phyloP scores from a whole-genome alignment of 176 grass and related monocot species.

The Musa acuminata region DNA sequence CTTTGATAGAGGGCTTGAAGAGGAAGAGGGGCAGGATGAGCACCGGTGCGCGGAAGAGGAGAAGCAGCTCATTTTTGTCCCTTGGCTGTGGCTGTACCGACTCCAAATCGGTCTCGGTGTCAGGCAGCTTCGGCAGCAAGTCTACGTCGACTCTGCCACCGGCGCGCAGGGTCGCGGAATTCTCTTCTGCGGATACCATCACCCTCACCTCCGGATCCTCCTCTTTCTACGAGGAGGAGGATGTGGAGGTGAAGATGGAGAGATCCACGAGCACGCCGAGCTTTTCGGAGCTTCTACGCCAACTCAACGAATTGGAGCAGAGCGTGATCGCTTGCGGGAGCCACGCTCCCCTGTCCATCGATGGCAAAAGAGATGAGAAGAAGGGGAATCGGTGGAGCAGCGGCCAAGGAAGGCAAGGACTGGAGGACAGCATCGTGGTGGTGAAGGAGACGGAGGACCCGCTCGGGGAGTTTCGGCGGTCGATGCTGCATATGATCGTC shows the following conservation, averaged over 20 bases:
- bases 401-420: constrained; percentile 20
- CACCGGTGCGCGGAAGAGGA: constrained; percentile 2
- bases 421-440: constrained; percentile 56
- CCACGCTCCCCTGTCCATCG: not conserved
- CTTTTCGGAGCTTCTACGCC: constrained; percentile 51
- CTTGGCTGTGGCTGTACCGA: constrained; percentile 9
- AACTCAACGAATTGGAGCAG: constrained; percentile 57
- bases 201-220: not conserved
- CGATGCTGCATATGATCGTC: constrained; percentile 85
- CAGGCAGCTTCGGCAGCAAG: not conserved
- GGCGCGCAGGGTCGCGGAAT: not conserved
- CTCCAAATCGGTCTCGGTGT: constrained; percentile 3
- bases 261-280: constrained; percentile 44
- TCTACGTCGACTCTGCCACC: constrained; percentile 17
- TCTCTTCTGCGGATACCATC: constrained; percentile 2
- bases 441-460: constrained; percentile 74
- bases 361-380: not conserved
- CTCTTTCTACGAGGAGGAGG: not conserved
- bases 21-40: not conserved
- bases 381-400: constrained; percentile 23
- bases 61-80: not conserved
- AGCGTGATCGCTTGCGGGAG: constrained; percentile 25
- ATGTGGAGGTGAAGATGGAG: not conserved
- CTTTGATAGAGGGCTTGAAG: not conserved
- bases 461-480: constrained; percentile 66